Base-by-base conservation (phyloP, 768 basidiomycete genomes). In the Phlebiopsis gigantea region DNA sequence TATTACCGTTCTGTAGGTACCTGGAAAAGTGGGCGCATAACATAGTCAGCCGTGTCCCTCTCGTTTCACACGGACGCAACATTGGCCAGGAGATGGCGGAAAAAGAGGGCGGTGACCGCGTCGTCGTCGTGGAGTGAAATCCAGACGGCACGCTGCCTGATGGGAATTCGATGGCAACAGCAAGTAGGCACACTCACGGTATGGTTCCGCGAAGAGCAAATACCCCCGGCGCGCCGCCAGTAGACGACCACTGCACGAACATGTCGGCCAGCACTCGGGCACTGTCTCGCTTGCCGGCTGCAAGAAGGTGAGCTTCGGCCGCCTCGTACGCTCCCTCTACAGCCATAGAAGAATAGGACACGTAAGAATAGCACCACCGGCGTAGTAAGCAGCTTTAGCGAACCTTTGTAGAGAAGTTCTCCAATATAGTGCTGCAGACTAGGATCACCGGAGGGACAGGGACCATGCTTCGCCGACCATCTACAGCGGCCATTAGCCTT, bases 361-460 rank as follows among this genome's bases (percentile, higher is more conserved):
- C 31, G 54, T 55, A 55, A 55, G 54, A 19, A 8, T 30, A 22
- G 8, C 17, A 9, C 7, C 24, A 22, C 10, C 44, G 22, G 10
- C 12, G 9, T 15, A 5, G n/a, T 7, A 39, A 22, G 15, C 21
- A 30, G 17, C 46, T 10, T 45, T 10, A 7, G 54, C 69, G 34
- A 53, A 86, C 93, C 92, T 79, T 92, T 94, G 72, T 82, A 87
- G 6, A 93, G 77, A 28, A 97, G 73, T 68, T 95, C 88, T 4
- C 94, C 97, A 46, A 97, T 72, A 68, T 98, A 98, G 58, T 92
- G 86, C 45, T 93, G 93, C 50, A 99, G 75, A 56, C 81, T 83
- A 29, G 87, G 84, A 74, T 99, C 97, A 17, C 97, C 97, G 24
- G 85, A 83, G 8, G 94, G 91, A 69, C 81, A 86, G n/a, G 79